Conservation (phyloP, 495 filamentous ascomycete species). For the Aspergillus bridgeri region DNA sequence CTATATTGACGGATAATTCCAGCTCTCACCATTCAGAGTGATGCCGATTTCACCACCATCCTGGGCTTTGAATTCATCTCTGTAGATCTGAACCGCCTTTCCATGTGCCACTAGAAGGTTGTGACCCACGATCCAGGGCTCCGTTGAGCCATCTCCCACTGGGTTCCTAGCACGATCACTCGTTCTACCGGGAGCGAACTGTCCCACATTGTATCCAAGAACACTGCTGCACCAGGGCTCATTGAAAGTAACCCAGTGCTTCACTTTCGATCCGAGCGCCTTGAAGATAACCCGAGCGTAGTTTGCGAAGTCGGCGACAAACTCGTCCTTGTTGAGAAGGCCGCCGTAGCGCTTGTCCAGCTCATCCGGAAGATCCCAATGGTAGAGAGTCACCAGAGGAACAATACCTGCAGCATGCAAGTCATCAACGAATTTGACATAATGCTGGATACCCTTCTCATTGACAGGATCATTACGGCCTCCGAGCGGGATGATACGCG, state of each 20-base stretch:
- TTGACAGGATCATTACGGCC: conserved; percentile 47
- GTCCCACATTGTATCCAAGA: conserved; percentile 50
- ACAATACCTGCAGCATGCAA: conserved; percentile 47
- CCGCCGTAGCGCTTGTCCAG: conserved; percentile 52
- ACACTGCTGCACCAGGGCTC: conserved; percentile 53
- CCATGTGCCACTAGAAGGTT: conserved; percentile 49
- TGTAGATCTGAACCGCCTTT: conserved; percentile 49
- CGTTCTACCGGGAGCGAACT: conserved; percentile 50
- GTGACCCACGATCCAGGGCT: conserved; percentile 52
- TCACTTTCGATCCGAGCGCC: conserved; percentile 45
- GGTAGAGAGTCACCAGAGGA: conserved; percentile 51
- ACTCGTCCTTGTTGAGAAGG: conserved; percentile 50
- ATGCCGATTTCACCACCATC: conserved; percentile 52
- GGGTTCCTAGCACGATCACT: conserved; percentile 47
- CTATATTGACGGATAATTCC: too few species aligned
- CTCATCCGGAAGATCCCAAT: conserved; percentile 54
- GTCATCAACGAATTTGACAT: conserved; percentile 47
- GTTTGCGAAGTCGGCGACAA: conserved; percentile 48
- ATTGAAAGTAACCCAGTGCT: conserved; percentile 56
- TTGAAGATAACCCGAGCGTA: conserved; percentile 49
- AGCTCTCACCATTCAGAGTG: conserved; percentile 51
- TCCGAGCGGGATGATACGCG: conserved; percentile 64
- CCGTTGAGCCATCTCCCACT: conserved; percentile 46
- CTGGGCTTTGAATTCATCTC: conserved; percentile 46
- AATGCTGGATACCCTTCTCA: conserved; percentile 46